Evolutionary conservation across 768 basidiomycete genomes (phyloP).

Genomic region (Rhizopogon vinicolor): DNA sequence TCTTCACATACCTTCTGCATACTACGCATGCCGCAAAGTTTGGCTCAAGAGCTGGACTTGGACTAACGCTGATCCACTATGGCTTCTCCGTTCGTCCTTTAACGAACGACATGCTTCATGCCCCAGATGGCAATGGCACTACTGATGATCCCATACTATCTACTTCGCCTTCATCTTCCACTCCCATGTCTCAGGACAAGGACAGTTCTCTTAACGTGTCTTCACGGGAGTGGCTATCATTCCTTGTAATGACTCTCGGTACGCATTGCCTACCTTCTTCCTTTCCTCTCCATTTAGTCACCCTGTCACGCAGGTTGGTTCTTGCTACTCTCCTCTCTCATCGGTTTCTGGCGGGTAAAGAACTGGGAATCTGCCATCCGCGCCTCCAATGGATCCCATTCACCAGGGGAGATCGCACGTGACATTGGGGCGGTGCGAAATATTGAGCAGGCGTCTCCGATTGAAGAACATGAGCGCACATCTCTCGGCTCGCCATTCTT

Average conservation of each 20-base stretch:
- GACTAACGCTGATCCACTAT: conserved; percentile 90
- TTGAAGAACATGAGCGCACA: conserved; percentile 26
- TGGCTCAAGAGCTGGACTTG: conserved; percentile 93
- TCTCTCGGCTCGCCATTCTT: background rate
- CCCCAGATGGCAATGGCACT: conserved; percentile 12
- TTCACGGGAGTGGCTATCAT: conserved; percentile 85
- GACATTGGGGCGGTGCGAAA: conserved; percentile 48
- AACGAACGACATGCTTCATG: conserved; percentile 23
- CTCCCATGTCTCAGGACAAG: conserved; percentile 7
- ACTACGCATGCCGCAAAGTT: conserved; percentile 90
- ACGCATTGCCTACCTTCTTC: conserved; percentile 6
- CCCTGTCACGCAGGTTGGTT: conserved; percentile 68
- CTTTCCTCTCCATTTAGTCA: background rate
- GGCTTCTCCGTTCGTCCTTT: conserved; percentile 66
- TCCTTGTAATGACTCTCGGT: conserved; percentile 89
- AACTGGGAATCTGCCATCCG: conserved; percentile 78
- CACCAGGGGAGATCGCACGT: conserved; percentile 42
- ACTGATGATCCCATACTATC: conserved; percentile 16
- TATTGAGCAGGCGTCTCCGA: conserved; percentile 46
- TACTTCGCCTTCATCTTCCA: conserved; percentile 19
- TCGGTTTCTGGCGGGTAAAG: conserved; percentile 82
- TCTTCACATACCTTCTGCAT: conserved; percentile 90
- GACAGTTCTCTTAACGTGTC: conserved; percentile 31
- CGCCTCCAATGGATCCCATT: conserved; percentile 23
- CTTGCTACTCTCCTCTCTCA: conserved; percentile 76